phyloP scores from a whole-genome alignment of 768 basidiomycete genomes.

The Suillus bovinus region DNA sequence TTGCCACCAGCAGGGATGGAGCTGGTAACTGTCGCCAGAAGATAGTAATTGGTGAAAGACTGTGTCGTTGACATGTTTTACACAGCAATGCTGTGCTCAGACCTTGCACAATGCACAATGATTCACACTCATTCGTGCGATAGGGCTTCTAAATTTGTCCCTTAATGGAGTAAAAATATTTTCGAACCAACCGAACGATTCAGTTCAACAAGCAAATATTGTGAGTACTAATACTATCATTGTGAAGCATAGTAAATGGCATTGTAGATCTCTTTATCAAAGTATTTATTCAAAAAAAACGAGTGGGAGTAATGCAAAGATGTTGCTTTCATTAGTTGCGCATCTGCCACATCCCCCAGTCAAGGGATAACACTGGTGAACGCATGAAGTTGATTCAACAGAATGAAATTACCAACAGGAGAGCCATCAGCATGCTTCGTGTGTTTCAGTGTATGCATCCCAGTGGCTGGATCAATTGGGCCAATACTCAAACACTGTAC shows the following conservation, averaged over 20 bases:
- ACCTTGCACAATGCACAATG: no score
- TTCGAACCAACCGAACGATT: no score
- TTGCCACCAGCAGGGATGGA: neutral
- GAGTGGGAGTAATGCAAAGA: neutral
- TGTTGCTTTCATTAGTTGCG: neutral
- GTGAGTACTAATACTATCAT: no score
- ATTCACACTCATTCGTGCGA: no score
- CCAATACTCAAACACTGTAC: neutral
- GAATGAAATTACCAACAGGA: neutral
- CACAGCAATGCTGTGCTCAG: no score
- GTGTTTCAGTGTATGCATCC: slow-evolving; percentile 24
- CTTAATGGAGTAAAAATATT: no score
- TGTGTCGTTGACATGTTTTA: no score
- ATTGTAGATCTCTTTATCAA: neutral
- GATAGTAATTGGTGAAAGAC: neutral
- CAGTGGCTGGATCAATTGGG: slow-evolving; percentile 4
- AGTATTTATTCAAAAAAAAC: neutral
- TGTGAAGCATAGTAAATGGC: neutral
- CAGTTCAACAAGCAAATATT: no score
- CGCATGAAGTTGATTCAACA: no score
- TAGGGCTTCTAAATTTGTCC: no score
- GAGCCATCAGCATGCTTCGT: slow-evolving; percentile 3
- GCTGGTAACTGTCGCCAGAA: neutral
- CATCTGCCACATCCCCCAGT: neutral
- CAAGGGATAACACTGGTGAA: no score